Conservation (phyloP, 2,329 filamentous ascomycete species). For the Talaromyces piceae region DNA sequence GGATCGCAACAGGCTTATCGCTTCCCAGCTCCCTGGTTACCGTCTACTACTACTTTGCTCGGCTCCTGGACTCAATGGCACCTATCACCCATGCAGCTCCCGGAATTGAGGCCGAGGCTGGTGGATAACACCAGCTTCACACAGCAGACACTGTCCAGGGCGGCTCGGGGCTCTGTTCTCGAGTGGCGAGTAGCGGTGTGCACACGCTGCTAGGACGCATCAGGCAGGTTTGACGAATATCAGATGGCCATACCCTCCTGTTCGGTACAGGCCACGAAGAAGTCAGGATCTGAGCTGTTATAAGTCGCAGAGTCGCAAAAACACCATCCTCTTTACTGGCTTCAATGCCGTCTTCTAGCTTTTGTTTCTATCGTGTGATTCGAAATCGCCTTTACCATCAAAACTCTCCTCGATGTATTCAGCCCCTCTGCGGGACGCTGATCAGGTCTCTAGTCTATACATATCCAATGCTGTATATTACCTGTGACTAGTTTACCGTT, state of each 20-base stretch:
- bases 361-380: too few relatives aligned
- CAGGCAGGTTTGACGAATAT: neutral
- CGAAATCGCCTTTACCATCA: constrained; percentile 15
- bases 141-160: neutral
- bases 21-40: too few relatives aligned
- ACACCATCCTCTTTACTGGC: too few relatives aligned
- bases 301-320: too few relatives aligned
- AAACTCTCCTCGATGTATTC: constrained; percentile 25
- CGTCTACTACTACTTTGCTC: too few relatives aligned
- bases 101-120: too few relatives aligned
- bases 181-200: neutral
- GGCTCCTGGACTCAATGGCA: too few relatives aligned
- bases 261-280: too few relatives aligned
- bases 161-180: neutral
- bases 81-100: too few relatives aligned
- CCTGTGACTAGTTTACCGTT: constrained; percentile 20
- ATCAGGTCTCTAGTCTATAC: constrained; percentile 10
- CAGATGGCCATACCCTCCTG: neutral
- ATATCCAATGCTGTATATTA: constrained; percentile 24
- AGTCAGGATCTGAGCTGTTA: too few relatives aligned
- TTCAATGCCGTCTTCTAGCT: too few relatives aligned
- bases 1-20: neutral
- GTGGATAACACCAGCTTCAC: too few relatives aligned
- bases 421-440: constrained; percentile 6
- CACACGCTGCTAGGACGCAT: neutral